Percentiles rank a stretch among this genome's conserved stretches.
Conservation (phyloP, 2,329 filamentous ascomycete species). For the Alternaria infectoria region DNA sequence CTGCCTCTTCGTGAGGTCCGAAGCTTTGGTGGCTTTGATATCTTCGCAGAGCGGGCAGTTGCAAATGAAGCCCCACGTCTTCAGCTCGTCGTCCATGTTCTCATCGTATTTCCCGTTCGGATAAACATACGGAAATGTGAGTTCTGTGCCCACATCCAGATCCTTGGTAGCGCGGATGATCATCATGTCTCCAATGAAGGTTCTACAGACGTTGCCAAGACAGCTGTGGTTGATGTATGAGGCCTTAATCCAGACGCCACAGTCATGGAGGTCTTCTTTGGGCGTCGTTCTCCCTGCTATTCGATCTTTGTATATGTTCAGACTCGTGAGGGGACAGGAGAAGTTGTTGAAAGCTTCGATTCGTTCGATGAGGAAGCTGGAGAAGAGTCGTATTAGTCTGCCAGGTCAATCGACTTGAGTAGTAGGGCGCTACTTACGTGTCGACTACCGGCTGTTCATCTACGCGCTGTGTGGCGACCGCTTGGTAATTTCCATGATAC, state of each 20-base stretch:
- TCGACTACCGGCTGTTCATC: constrained; percentile 55
- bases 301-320: constrained; percentile 12
- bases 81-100: constrained; percentile 3
- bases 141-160: constrained; percentile 19
- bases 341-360: constrained; percentile 56
- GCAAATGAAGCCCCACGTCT: constrained; percentile 25
- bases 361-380: constrained; percentile 54
- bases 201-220: constrained; percentile 43
- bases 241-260: constrained; percentile 50
- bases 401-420: background rate
- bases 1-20: constrained; percentile 5
- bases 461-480: constrained; percentile 21
- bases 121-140: constrained; percentile 20
- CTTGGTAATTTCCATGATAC: constrained; percentile 50
- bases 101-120: background rate
- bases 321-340: constrained; percentile 36
- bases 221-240: constrained; percentile 56
- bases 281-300: too few relatives aligned
- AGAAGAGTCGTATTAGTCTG: background rate
- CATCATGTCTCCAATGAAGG: constrained; percentile 49
- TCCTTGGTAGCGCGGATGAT: constrained; percentile 51
- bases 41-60: constrained; percentile 24
- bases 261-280: constrained; percentile 6
- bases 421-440: constrained; percentile 29
- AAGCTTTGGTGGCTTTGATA: constrained; percentile 6